Evolutionary conservation across 768 basidiomycete genomes (phyloP), one percentile per base, ranked within the genome.

Genomic region (Boletus insuetus): DNA sequence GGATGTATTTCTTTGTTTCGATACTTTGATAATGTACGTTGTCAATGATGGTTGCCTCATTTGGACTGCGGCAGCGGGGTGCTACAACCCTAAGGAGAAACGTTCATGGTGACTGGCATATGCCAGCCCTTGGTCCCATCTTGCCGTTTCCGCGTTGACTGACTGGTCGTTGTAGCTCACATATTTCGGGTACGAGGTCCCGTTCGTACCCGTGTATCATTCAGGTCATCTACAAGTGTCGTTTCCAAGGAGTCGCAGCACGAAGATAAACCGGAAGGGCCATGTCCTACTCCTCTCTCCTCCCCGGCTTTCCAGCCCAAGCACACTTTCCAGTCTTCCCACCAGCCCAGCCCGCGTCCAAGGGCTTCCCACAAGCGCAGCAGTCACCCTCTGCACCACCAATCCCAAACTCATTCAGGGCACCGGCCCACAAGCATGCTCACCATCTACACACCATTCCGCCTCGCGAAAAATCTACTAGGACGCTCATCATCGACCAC

Each of bases 401-500:
- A 14, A 58, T 48, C 24, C 49, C 53, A 16, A 58, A 53, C 4
- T 57, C 79, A 0, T 88, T 87, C 74, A 81, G 77, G 58, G 82
- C 87, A 2, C 87, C 88, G 9, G 91, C 91, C 2, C 91, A 93
- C 71, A 90, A 87, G 61, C 89, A 92, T 77, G 91, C 91, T 0
- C 91, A 93, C 68, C 89, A 93, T 67, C 73, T 93, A 2, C 91
- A 94, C 66, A 84, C 88, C 3, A 92, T 94, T 32, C 91, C 91
- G 3, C 91, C 89, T 3, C 75, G 89, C 38, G 91, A 94, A 71
- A 94, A 93, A 75, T 89, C 87, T n/a, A 92, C 91, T 9, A 77
- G 90, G 32, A 93, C 90, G 11, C 77, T 93, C 53, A 94, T 93
- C 62, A 83, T 94, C 53, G 91, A 94, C 70, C 88, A 93, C 70